Base-by-base conservation (phyloP, 1,284 basidiomycete species). In the Ganoderma lingzhi region DNA sequence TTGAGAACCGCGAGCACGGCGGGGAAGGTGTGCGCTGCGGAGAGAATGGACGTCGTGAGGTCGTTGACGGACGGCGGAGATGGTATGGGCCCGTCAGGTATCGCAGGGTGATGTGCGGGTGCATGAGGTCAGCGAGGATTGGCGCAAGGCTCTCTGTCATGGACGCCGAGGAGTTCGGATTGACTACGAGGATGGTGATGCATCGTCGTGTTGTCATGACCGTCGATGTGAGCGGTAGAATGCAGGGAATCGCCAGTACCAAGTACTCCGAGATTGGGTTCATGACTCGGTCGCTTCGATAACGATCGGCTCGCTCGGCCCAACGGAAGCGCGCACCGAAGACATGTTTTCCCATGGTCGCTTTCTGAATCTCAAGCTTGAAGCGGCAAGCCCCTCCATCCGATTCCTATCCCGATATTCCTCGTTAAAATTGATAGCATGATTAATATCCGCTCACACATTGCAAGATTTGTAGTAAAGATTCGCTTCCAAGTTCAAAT, bases 151-250 rank as follows among this genome's bases (percentile, higher is more conserved):
- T 77, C 6, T 77, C 75, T 23, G 84, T 85, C 77, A 86, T 84
- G 35, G 78, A 81, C 44, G 75, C 63, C 0, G 85, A 84, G 9
- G 85, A 84, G 72, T 87, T 87, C 12, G 86, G 86, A 71, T 87
- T 87, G 76, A 86, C 82, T 63, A 87, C 73, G 10, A 87, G 82
- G 42, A 88, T 74, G 0, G 67, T 68, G 32, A 71, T 63, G n/a
- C 19, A 9, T 55, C 19, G 17, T 37, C 28, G 23, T 12, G 8
- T 58, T n/a, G 62, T 17, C 62, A 63, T 63, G 23, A 23, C n/a
- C 17, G 23, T 39, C 9, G 10, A 41, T 3, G 30, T 44, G 42
- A 44, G 42, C 8, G 5, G 14, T 35, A 35, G 35, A 35, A 35
- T 35, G 35, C 35, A 35, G 35, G 35, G 35, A 5, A 5, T 35